Percentiles rank a stretch among this genome's conserved stretches.
These are phyloP conservation scores for Schizothecium vesticola DNA, from an alignment of 495 filamentous ascomycete species.

Conservation along the genomic window DNA sequence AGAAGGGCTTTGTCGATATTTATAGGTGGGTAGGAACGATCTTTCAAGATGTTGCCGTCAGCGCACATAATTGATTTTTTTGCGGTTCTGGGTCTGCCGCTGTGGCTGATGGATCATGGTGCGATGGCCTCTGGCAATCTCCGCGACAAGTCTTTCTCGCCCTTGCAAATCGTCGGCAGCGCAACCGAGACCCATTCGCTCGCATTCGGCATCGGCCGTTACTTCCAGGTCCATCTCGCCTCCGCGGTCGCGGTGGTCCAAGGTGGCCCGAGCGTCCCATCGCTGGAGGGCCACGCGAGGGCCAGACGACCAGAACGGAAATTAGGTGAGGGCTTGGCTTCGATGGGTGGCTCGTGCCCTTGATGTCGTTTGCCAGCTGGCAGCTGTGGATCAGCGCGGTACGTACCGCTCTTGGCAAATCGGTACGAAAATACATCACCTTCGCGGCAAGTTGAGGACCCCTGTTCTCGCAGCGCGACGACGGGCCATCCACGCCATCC, in stretches of 20 bases:
- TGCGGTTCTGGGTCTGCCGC: not conserved
- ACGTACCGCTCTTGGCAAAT: not conserved
- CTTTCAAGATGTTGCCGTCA: not conserved
- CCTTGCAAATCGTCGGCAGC: conserved; percentile 4
- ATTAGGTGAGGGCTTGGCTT: not conserved
- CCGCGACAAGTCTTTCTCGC: not conserved
- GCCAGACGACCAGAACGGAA: not conserved
- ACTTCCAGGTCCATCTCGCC: not conserved
- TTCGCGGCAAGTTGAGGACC: conserved; percentile 14
- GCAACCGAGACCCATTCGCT: conserved; percentile 1
- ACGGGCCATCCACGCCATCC: conserved; percentile 20
- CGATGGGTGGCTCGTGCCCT: not conserved
- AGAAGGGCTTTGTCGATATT: not conserved
- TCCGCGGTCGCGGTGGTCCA: conserved; percentile 1
- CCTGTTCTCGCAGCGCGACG: conserved; percentile 17
- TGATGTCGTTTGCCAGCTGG: conserved; percentile 1
- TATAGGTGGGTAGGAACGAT: not conserved
- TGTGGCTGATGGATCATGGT: not conserved
- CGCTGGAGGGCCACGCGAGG: not conserved
- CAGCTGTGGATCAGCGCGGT: not conserved
- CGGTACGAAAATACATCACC: not conserved
- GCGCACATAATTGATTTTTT: no score
- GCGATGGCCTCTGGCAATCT: conserved; percentile 4
- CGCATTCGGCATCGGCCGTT: conserved; percentile 9
- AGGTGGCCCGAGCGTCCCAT: not conserved